Percentiles rank a stretch among this genome's conserved stretches.
phyloP scores from a whole-genome alignment of 2,329 filamentous ascomycete species.

The Penicillium paneum region DNA sequence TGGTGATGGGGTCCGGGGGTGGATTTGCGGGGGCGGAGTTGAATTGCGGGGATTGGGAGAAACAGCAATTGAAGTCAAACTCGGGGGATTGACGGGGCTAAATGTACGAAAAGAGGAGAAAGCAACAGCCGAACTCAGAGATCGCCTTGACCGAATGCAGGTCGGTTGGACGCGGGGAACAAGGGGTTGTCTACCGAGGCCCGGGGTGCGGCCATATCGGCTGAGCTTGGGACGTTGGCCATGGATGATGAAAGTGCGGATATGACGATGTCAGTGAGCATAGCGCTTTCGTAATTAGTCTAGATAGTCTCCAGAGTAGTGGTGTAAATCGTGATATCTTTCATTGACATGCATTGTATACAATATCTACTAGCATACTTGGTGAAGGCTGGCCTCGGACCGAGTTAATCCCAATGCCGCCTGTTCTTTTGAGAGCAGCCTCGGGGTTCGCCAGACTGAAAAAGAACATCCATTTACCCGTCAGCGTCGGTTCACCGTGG shows the following conservation, averaged over 20 bases:
- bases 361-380: not conserved
- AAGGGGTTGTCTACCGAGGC: conserved; percentile 21
- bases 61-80: conserved; percentile 1
- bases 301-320: not conserved
- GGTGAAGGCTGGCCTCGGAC: not conserved
- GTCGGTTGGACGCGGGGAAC: conserved; percentile 24
- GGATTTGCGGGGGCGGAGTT: conserved; percentile 22
- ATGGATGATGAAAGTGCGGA: not conserved
- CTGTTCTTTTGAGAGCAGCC: not conserved
- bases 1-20: conserved; percentile 24
- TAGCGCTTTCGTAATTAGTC: not conserved
- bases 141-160: conserved; percentile 12
- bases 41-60: conserved; percentile 14
- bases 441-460: not conserved
- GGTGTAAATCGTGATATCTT: not conserved
- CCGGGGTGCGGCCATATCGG: conserved; percentile 19
- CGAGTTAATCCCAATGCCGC: not conserved
- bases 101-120: not conserved
- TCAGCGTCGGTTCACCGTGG: not conserved
- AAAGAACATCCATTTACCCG: conserved; percentile 4
- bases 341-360: not conserved
- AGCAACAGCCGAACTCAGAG: conserved; percentile 2
- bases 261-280: not conserved
- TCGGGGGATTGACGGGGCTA: not conserved
- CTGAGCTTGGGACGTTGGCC: not conserved